Evolutionary conservation across 83 land plant species (phyloP).

Genomic region (Diphasiastrum complanatum): DNA sequence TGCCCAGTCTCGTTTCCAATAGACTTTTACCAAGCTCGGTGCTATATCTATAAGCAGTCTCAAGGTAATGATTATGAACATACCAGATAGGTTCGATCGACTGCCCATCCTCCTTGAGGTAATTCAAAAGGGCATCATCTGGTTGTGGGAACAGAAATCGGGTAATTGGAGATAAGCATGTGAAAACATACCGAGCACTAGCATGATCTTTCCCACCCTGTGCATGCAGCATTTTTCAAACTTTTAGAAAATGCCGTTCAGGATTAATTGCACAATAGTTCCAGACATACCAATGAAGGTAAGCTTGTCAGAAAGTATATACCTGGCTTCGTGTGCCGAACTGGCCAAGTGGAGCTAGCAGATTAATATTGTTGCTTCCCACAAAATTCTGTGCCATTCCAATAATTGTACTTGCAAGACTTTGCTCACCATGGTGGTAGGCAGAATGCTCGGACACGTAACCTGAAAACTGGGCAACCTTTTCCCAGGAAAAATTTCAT

Average conservation of each 20-base stretch:
- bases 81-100: conserved; percentile 89
- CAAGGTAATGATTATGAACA: neutral
- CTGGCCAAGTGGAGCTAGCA: conserved; percentile 81
- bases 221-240: neutral
- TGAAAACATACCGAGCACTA: conserved; percentile 84
- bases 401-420: conserved; percentile 87
- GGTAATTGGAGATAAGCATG: conserved; percentile 63
- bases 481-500: neutral
- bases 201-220: conserved; percentile 99
- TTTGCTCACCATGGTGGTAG: conserved; percentile 98
- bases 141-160: conserved; percentile 75
- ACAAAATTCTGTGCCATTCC: conserved; percentile 99
- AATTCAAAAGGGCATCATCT: conserved; percentile 85
- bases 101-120: conserved; percentile 88
- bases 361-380: conserved; percentile 97
- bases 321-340: conserved; percentile 83
- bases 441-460: conserved; percentile 99
- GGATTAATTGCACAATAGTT: neutral
- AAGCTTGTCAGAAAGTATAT: neutral
- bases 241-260: neutral
- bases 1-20: neutral
- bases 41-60: neutral
- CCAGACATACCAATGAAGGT: neutral
- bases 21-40: neutral
- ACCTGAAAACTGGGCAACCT: conserved; percentile 96